These are phyloP conservation scores for Chloris gayana DNA, from an alignment of 176 grass and related monocot species.

Conservation along the genomic window DNA sequence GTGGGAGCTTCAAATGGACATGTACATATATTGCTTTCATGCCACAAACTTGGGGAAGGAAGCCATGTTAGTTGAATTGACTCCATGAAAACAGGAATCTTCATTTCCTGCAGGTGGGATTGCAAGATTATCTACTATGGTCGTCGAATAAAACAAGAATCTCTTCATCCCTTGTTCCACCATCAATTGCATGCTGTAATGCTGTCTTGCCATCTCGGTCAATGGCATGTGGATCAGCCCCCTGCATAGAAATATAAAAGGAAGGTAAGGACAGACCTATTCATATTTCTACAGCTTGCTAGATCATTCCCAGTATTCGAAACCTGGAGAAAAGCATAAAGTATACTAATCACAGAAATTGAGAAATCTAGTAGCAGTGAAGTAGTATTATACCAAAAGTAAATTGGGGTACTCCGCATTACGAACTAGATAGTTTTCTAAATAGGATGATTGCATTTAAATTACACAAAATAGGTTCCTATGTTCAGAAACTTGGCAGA, in stretches of 20 bases:
- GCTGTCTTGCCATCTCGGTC: conserved; percentile 81
- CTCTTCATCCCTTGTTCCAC: conserved; percentile 70
- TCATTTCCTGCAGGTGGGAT: conserved; percentile 22
- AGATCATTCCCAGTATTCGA: conserved; percentile 6
- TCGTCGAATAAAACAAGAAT: conserved; percentile 81
- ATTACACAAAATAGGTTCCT: neutral
- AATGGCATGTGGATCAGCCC: conserved; percentile 61
- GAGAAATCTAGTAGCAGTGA: neutral
- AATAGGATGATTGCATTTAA: neutral
- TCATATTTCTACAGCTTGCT: neutral
- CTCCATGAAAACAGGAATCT: neutral
- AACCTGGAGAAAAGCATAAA: neutral
- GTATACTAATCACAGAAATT: neutral
- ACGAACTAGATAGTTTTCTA: no score
- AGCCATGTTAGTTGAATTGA: conserved; percentile 26
- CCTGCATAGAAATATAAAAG: conserved; percentile 50
- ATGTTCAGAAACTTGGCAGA: neutral
- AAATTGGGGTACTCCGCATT: neutral
- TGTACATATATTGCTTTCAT: conserved; percentile 31
- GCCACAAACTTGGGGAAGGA: conserved; percentile 22
- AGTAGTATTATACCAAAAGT: neutral
- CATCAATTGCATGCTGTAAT: conserved; percentile 77
- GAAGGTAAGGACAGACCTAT: conserved; percentile 4
- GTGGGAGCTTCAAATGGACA: conserved; percentile 30
- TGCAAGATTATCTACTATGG: conserved; percentile 63